phyloP scores from a whole-genome alignment of 2,329 filamentous ascomycete species.

The Periglandula ipomoeae region DNA sequence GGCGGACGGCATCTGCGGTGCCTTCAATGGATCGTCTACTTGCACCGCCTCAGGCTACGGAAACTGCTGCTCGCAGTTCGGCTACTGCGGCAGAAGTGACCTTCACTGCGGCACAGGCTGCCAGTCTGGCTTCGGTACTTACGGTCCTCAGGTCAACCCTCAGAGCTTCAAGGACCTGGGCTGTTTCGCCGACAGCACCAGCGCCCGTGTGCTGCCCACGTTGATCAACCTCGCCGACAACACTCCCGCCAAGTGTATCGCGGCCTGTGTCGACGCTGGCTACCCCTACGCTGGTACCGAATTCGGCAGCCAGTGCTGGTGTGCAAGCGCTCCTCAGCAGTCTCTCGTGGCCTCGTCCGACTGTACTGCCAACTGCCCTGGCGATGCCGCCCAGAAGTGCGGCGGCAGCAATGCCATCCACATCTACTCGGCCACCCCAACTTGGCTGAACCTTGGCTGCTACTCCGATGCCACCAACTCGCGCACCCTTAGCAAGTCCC shows the following conservation, averaged over 20 bases:
- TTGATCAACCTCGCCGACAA: slow-evolving; percentile 17
- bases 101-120: background rate
- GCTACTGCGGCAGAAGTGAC: background rate
- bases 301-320: slow-evolving; percentile 24
- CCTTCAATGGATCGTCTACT: background rate
- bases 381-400: slow-evolving; percentile 38
- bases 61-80: background rate
- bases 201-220: slow-evolving; percentile 14
- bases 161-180: slow-evolving; percentile 15
- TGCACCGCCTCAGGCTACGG: background rate
- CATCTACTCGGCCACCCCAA: background rate
- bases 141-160: slow-evolving; percentile 14
- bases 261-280: slow-evolving; percentile 33
- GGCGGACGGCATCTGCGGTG: background rate
- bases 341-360: slow-evolving; percentile 27
- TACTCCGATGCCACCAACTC: background rate
- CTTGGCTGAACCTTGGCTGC: background rate
- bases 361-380: slow-evolving; percentile 41
- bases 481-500: background rate
- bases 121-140: slow-evolving; percentile 12
- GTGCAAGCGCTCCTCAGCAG: slow-evolving; percentile 9
- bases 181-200: slow-evolving; percentile 16
- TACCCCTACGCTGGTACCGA: slow-evolving; percentile 39
- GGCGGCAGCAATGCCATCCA: slow-evolving; percentile 23
- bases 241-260: slow-evolving; percentile 34